Evolutionary conservation across 108 stramenopile genomes (phyloP).

Genomic region (Nannochloropsis salina): DNA sequence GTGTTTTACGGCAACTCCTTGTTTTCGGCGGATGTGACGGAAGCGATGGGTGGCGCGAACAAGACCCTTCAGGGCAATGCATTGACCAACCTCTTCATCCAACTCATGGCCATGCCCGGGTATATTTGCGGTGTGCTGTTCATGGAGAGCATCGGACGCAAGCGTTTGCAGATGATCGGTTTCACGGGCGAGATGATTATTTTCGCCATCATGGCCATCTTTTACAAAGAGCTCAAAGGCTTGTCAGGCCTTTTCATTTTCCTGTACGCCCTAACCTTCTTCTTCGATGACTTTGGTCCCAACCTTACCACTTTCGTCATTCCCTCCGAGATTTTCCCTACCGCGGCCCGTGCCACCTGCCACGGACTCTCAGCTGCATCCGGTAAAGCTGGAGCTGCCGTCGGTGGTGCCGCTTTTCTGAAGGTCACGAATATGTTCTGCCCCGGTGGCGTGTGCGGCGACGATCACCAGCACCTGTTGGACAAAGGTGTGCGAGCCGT

Average conservation of each 20-base stretch:
- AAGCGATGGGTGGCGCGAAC: slow-evolving; percentile 30
- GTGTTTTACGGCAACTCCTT: slow-evolving; percentile 55
- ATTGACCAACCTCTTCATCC: slow-evolving; percentile 36
- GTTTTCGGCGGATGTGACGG: slow-evolving; percentile 28
- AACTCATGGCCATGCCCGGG: slow-evolving; percentile 51
- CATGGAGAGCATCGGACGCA: slow-evolving; percentile 53
- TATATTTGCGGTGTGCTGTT: slow-evolving; percentile 52
- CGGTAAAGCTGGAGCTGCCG: slow-evolving; percentile 54
- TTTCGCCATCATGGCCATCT: background rate
- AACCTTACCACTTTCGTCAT: slow-evolving; percentile 54
- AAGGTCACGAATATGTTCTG: slow-evolving; percentile 17
- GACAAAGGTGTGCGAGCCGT: background rate
- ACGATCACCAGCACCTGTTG: background rate
- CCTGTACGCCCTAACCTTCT: slow-evolving; percentile 26
- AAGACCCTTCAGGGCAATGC: slow-evolving; percentile 21
- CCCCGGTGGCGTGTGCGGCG: background rate
- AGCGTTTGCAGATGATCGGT: slow-evolving; percentile 50
- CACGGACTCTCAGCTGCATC: slow-evolving; percentile 55
- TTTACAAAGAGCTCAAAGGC: background rate
- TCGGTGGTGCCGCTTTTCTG: background rate
- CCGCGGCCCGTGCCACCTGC: slow-evolving; percentile 33
- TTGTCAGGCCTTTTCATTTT: background rate
- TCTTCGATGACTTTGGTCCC: slow-evolving; percentile 40
- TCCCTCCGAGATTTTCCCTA: slow-evolving; percentile 53
- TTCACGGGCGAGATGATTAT: slow-evolving; percentile 25